Evolutionary conservation across 78 protist species (phyloP), one percentile per base, ranked within the genome.

Genomic region (Polysphondylium violaceum): DNA sequence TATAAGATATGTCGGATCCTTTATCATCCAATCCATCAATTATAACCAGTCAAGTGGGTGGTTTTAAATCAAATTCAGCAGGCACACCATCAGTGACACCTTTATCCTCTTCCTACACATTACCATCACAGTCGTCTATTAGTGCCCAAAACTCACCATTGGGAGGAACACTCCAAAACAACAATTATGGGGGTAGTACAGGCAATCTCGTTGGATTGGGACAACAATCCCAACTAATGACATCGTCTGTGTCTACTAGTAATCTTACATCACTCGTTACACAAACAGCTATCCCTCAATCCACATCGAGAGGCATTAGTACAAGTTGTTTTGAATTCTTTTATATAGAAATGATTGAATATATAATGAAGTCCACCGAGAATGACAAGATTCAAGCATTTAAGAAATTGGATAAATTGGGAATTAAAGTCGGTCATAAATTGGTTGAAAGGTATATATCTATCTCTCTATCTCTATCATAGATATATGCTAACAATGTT

Each of bases 331-430:
- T 83, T 43, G 90, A 83, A 69, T 83, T 69, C 47, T 55, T 83
- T 16, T 83, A 83, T 58, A 83, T 83, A 21, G 90, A 83, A 83
- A 69, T 83, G 81, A 35, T 83, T n/a, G 81, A 83, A 16, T 83
- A 72, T 41, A 67, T 83, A 9, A 69, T 83, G 40, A 69, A 67
- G 44, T 83, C 90, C 41, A 27, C 67, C 6, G 7, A 7, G 21
- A 36, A 50, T 25, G 90, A 83, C 41, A 83, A 83, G 56, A 53
- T 47, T 21, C 74, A 83, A 40, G 64, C 74, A 1, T 60, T 43
- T 27, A 83, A 83, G 29, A 67, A 69, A 56, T 16, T 83, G 11
- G 90, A 83, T 41, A 83, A 83, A 58, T 29, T 83, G 43, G 90
- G 90, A 17, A 69, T 36, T 33, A 83, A 83, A 83, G 90, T 83